Evolutionary conservation across 2,329 filamentous ascomycete species (phyloP).

Genomic region (Fusarium graminum): DNA sequence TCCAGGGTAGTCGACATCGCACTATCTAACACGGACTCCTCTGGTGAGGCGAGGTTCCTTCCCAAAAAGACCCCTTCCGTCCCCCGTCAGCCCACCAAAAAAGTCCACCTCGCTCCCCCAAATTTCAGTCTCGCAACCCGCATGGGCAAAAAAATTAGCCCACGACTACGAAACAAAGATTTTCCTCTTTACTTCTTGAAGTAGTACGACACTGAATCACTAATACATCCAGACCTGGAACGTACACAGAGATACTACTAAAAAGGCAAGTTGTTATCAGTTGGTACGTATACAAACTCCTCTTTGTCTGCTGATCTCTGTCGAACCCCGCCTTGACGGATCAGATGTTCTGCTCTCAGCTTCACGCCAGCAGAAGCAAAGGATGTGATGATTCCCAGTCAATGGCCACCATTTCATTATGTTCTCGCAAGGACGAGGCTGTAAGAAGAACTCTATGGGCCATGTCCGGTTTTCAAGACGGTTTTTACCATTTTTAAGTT

Average conservation of each 20-base stretch:
- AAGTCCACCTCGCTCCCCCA: constrained; percentile 26
- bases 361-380: constrained; percentile 23
- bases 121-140: constrained; percentile 30
- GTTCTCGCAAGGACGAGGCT: not conserved
- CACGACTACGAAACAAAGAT: not conserved
- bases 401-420: not conserved
- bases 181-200: not conserved
- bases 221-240: not conserved
- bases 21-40: not conserved
- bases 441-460: not conserved
- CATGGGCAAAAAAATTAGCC: constrained; percentile 19
- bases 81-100: constrained; percentile 38
- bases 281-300: constrained; percentile 13
- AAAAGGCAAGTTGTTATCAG: not conserved
- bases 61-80: constrained; percentile 15
- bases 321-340: constrained; percentile 36
- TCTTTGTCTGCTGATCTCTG: constrained; percentile 35
- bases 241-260: not conserved
- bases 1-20: constrained; percentile 22
- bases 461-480: not conserved
- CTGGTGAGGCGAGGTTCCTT: constrained; percentile 35
- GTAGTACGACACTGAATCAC: not conserved
- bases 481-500: not conserved
- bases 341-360: constrained; percentile 12
- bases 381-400: not conserved